These are phyloP conservation scores for Clarireedia paspali DNA, from an alignment of 2,329 filamentous ascomycete genomes.

Conservation along the genomic window DNA sequence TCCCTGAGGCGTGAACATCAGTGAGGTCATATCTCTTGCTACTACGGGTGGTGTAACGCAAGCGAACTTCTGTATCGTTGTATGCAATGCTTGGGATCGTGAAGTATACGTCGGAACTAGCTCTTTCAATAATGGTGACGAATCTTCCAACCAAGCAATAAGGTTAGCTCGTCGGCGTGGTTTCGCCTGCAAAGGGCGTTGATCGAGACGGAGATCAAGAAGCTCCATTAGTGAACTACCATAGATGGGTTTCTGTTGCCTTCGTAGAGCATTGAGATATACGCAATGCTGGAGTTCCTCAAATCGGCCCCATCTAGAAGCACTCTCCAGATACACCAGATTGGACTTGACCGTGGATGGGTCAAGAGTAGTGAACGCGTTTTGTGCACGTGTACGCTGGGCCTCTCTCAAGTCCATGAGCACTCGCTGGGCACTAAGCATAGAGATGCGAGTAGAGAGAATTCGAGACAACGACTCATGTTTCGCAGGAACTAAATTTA, in stretches of 20 bases:
- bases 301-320: conserved; percentile 59
- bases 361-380: conserved; percentile 48
- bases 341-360: conserved; percentile 62
- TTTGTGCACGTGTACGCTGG: conserved; percentile 55
- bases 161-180: conserved; percentile 55
- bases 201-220: conserved; percentile 55
- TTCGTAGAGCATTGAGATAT: conserved; percentile 72
- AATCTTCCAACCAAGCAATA: conserved; percentile 68
- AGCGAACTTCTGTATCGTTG: conserved; percentile 76
- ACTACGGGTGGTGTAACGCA: conserved; percentile 88
- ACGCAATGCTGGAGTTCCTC: conserved; percentile 75
- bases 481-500: conserved; percentile 69
- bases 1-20: conserved; percentile 56
- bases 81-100: conserved; percentile 65
- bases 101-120: conserved; percentile 70
- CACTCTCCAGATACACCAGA: conserved; percentile 65
- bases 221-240: conserved; percentile 71
- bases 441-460: conserved; percentile 47
- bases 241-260: conserved; percentile 74
- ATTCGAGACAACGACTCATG: conserved; percentile 57
- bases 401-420: conserved; percentile 65
- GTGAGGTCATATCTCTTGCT: conserved; percentile 64
- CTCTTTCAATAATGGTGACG: conserved; percentile 53
- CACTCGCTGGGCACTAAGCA: conserved; percentile 61
- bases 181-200: conserved; percentile 50